Evolutionary conservation across 1,284 basidiomycete genomes (phyloP).

Genomic region (Crepidotus sp.): DNA sequence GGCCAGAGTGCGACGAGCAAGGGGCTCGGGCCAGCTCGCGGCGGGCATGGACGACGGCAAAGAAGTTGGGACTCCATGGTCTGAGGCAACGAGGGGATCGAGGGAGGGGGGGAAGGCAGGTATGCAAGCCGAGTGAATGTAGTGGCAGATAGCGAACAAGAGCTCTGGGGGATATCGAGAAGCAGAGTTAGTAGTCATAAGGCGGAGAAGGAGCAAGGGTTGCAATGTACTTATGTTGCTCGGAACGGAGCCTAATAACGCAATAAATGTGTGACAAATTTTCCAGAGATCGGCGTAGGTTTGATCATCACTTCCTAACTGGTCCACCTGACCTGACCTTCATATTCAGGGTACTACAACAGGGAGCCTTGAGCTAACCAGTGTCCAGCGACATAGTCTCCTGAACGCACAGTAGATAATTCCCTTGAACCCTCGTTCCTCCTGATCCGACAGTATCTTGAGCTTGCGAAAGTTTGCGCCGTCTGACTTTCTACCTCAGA

Average conservation of each 20-base stretch:
- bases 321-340: too few species aligned
- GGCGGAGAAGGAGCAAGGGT: neutral
- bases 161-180: slow-evolving; percentile 54
- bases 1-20: slow-evolving; percentile 52
- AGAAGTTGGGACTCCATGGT: slow-evolving; percentile 44
- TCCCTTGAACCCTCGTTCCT: too few species aligned
- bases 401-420: too few species aligned
- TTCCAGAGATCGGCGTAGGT: neutral
- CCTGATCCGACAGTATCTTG: too few species aligned
- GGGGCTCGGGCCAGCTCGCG: slow-evolving; percentile 55
- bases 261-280: neutral
- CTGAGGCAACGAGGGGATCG: slow-evolving; percentile 53
- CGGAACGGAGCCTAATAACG: slow-evolving; percentile 15
- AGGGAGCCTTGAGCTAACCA: too few species aligned
- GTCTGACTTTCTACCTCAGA: too few species aligned
- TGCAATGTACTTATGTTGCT: neutral
- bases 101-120: slow-evolving; percentile 49
- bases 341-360: too few species aligned
- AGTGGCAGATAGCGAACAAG: slow-evolving; percentile 56
- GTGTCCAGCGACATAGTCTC: too few species aligned
- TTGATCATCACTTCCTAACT: neutral
- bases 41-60: slow-evolving; percentile 65
- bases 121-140: slow-evolving; percentile 54
- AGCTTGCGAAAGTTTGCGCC: too few species aligned
- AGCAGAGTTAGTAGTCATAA: slow-evolving; percentile 5